Base-by-base conservation (phyloP, 75 land plant genomes). In the Cryptomeria japonica region DNA sequence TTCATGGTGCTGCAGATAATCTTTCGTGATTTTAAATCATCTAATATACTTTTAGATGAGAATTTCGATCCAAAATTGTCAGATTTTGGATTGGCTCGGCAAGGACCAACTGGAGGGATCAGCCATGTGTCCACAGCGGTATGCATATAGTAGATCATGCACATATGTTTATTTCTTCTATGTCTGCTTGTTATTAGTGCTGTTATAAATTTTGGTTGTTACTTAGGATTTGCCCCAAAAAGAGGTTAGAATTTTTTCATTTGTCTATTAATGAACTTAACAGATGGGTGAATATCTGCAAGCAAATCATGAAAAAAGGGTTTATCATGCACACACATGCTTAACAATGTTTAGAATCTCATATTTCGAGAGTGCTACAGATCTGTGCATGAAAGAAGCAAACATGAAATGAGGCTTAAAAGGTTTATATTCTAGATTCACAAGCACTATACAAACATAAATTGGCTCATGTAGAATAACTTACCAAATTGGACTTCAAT, bases 121-220 rank as follows among this genome's bases (percentile, higher is more conserved):
- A 95, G 91, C 49, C 96, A 95, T 86, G 94, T 95, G 86, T 91
- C 96, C 64, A 95, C 96, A 47, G 95, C 93, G 87, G 96, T 95
- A 91, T 41, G 93, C 85, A 41, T 86, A 55, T 56, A 18, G 46
- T 7, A 31, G 44, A 41, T 46, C 25, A 37, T 49, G 22, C 25
- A 25, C 46, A 46, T 80, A 22, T 82, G 49, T 10, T 82, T 1
- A 82, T 46, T 82, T 46, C 31, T 12, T 82, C 84, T 11, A 7
- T 80, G 51, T 46, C 5, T 82, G 34, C 84, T 46, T 82, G 84
- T 34, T n/a, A 46, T 82, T n/a, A 82, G 51, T 82, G 31, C 51
- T 46, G 47, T 28, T 82, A 28, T 8, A 39, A 19, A n/a, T 80
- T 42, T 25, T 80, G 2, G 42, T 80, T 32, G 34, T 75, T 75